Evolutionary conservation across 495 filamentous ascomycete genomes (phyloP).

Genomic region (Neurospora sp.): DNA sequence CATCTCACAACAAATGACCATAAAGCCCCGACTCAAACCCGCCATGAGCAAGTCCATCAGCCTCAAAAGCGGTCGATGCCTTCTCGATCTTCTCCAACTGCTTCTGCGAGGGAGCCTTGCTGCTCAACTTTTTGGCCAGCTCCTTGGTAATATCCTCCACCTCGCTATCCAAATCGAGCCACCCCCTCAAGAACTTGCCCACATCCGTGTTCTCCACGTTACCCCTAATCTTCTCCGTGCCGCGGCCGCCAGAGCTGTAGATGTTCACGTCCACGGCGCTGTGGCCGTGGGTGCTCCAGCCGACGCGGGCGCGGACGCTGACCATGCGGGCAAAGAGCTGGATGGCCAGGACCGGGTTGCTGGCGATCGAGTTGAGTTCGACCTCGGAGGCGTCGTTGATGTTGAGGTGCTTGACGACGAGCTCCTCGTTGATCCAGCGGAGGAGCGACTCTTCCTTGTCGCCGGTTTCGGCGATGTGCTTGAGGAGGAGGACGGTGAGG

Average conservation of each 20-base stretch:
- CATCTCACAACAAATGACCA: not conserved
- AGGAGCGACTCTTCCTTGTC: slow-evolving; percentile 31
- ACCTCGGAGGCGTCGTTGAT: slow-evolving; percentile 60
- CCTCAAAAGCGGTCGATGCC: not conserved
- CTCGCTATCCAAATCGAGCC: slow-evolving; percentile 57
- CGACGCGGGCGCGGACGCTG: slow-evolving; percentile 75
- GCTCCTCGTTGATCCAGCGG: slow-evolving; percentile 47
- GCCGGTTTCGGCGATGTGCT: slow-evolving; percentile 37
- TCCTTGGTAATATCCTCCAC: slow-evolving; percentile 64
- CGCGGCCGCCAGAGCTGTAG: slow-evolving; percentile 54
- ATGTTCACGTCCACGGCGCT: slow-evolving; percentile 87
- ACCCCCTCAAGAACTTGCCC: slow-evolving; percentile 67
- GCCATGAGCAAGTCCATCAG: not conserved
- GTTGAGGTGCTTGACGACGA: slow-evolving; percentile 60
- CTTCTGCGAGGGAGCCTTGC: not conserved
- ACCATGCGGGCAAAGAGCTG: slow-evolving; percentile 76
- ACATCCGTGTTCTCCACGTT: slow-evolving; percentile 96
- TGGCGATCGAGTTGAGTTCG: slow-evolving; percentile 59
- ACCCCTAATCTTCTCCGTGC: slow-evolving; percentile 48
- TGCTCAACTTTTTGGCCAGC: slow-evolving; percentile 48
- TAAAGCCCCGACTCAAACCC: not conserved
- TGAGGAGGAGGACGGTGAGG: slow-evolving; percentile 46
- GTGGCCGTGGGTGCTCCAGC: slow-evolving; percentile 89
- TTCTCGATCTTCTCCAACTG: not conserved
- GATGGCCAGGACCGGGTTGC: slow-evolving; percentile 36